phyloP scores from a whole-genome alignment of 2,329 filamentous ascomycete genomes.

The Hypoxylon sp. region DNA sequence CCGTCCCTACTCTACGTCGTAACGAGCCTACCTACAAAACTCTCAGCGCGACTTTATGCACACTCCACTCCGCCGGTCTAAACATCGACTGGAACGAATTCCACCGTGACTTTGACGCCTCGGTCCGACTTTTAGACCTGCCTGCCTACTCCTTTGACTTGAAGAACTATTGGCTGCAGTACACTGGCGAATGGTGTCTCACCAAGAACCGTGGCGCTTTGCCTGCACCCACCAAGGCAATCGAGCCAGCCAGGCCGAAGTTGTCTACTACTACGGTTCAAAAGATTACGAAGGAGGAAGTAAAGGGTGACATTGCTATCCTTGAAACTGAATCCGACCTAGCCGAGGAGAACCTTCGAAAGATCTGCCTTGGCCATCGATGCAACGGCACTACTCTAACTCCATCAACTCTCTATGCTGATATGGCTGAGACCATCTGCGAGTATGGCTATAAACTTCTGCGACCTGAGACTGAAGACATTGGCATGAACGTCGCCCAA shows the following conservation, averaged over 20 bases:
- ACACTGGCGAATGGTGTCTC: constrained; percentile 71
- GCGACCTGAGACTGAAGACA: constrained; percentile 67
- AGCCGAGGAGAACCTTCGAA: constrained; percentile 72
- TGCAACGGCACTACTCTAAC: constrained; percentile 77
- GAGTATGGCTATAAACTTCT: constrained; percentile 78
- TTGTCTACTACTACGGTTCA: constrained; percentile 77
- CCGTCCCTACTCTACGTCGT: constrained; percentile 73
- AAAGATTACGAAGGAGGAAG: constrained; percentile 72
- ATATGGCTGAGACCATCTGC: constrained; percentile 70
- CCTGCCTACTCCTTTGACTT: constrained; percentile 78
- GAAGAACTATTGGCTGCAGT: constrained; percentile 81
- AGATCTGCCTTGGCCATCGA: constrained; percentile 74
- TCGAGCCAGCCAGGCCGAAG: constrained; percentile 62
- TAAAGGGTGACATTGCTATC: constrained; percentile 71
- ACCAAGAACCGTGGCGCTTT: constrained; percentile 74
- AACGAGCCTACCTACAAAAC: constrained; percentile 76
- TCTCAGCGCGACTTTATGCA: constrained; percentile 69
- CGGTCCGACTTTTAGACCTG: constrained; percentile 73
- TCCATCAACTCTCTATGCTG: constrained; percentile 69
- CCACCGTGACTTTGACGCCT: constrained; percentile 72
- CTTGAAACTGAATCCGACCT: constrained; percentile 77
- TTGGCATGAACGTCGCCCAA: constrained; percentile 74
- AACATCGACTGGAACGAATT: constrained; percentile 77
- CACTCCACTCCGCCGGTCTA: constrained; percentile 71
- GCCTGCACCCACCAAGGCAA: constrained; percentile 59